A percentile compares a stretch with the other conserved stretches of the same genome.
These are phyloP conservation scores for Dactylellina sp. DNA, from an alignment of 2,329 filamentous ascomycete genomes.

Conservation along the genomic window DNA sequence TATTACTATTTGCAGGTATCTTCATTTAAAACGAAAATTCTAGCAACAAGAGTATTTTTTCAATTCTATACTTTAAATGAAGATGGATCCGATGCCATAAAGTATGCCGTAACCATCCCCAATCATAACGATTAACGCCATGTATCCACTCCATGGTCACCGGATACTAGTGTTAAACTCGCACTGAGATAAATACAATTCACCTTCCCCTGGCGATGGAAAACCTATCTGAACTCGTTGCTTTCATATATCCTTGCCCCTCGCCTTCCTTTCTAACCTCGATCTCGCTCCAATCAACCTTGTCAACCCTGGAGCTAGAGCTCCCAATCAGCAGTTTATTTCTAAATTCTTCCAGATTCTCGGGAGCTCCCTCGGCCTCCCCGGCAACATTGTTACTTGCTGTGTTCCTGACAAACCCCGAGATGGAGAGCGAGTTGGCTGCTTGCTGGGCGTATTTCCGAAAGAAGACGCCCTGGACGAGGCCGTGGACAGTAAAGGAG, in stretches of 20 bases:
- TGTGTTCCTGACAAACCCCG: conserved; percentile 38
- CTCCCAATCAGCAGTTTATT: conserved; percentile 32
- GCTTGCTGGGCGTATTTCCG: conserved; percentile 40
- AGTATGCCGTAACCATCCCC: too few relatives aligned
- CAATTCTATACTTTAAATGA: too few relatives aligned
- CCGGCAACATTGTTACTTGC: conserved; percentile 23
- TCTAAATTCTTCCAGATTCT: conserved; percentile 38
- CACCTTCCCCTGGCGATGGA: conserved; percentile 16
- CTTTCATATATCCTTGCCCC: conserved; percentile 35
- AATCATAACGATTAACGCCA: neutral
- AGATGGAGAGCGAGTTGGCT: conserved; percentile 29
- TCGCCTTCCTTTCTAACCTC: conserved; percentile 34
- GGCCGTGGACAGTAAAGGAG: conserved; percentile 51
- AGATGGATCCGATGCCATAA: too few relatives aligned
- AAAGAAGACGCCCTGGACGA: conserved; percentile 54
- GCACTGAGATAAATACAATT: neutral
- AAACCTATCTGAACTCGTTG: conserved; percentile 18
- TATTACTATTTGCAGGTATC: neutral
- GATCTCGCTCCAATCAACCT: conserved; percentile 45
- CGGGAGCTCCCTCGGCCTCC: conserved; percentile 32
- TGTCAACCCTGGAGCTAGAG: conserved; percentile 19
- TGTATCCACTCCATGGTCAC: too few relatives aligned
- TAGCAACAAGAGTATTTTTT: too few relatives aligned
- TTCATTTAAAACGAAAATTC: too few relatives aligned
- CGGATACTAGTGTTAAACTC: too few relatives aligned